Percentiles rank a stretch among this genome's conserved stretches.
phyloP scores from a whole-genome alignment of 2,329 filamentous ascomycete genomes.

The Claviceps paspali region DNA sequence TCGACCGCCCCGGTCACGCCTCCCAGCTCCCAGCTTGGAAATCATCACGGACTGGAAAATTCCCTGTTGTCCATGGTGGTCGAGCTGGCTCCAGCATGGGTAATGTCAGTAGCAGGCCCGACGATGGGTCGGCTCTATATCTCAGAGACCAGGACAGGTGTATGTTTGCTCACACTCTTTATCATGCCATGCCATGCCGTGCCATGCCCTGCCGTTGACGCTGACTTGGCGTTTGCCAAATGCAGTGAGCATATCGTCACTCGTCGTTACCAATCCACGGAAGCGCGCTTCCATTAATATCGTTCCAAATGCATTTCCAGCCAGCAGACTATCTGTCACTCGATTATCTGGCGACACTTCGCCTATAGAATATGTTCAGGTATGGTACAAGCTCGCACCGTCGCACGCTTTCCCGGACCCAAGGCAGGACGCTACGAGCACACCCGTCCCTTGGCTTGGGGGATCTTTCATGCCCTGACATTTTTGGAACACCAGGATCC shows the following conservation, averaged over 20 bases:
- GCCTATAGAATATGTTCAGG: conserved; percentile 85
- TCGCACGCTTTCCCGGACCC: background rate
- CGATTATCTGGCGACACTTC: conserved; percentile 58
- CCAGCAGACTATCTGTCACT: conserved; percentile 58
- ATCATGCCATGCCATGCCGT: too few species aligned
- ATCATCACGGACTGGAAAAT: background rate
- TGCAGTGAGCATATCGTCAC: conserved; percentile 72
- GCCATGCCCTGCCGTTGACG: conserved; percentile 2
- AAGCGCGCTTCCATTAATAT: conserved; percentile 65
- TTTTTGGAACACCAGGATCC: conserved; percentile 47
- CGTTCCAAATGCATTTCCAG: conserved; percentile 75
- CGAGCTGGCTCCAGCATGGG: conserved; percentile 51
- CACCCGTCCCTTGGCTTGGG: background rate
- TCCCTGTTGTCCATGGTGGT: conserved; percentile 6
- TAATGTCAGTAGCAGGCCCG: conserved; percentile 75
- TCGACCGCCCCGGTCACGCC: conserved; percentile 1
- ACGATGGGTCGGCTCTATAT: conserved; percentile 67
- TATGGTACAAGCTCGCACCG: conserved; percentile 25
- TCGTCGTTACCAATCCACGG: conserved; percentile 66
- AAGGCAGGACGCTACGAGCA: background rate
- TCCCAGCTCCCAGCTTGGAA: background rate
- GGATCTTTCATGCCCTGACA: background rate
- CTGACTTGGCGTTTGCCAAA: background rate
- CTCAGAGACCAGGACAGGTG: conserved; percentile 84
- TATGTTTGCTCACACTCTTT: too few species aligned